phyloP scores from a whole-genome alignment of 495 filamentous ascomycete genomes.

The Hyaloscypha bicolor region DNA sequence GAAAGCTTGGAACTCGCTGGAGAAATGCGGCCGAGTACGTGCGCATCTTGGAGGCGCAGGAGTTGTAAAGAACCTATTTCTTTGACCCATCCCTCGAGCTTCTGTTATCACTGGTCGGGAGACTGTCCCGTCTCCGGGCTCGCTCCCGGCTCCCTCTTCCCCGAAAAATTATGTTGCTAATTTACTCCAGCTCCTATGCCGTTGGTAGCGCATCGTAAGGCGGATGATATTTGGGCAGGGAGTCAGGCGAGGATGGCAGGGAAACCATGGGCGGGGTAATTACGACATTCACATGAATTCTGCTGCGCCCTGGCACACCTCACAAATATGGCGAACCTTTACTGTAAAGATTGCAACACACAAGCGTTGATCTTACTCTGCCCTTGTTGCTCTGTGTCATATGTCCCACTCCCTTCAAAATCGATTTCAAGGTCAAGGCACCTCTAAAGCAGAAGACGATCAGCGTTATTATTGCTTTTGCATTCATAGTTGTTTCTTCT shows the following conservation, averaged over 20 bases:
- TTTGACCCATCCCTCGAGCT: too few relatives aligned
- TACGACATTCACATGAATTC: neutral
- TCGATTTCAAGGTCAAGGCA: neutral
- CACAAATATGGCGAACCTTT: too few relatives aligned
- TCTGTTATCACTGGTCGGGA: too few relatives aligned
- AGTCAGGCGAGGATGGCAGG: neutral
- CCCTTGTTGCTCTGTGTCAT: too few relatives aligned
- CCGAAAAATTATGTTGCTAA: too few relatives aligned
- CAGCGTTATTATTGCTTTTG: neutral
- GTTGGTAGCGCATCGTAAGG: constrained; percentile 17
- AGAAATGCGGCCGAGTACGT: constrained; percentile 38
- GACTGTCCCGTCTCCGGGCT: too few relatives aligned
- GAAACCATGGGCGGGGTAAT: neutral
- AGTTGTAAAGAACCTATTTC: constrained; percentile 16
- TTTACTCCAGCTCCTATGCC: constrained; percentile 20
- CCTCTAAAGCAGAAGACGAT: neutral
- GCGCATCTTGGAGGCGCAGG: constrained; percentile 35
- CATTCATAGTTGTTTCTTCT: neutral
- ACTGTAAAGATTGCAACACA: neutral
- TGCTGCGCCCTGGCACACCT: neutral
- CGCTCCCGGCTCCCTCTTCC: too few relatives aligned
- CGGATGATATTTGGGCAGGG: neutral
- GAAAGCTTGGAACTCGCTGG: constrained; percentile 36
- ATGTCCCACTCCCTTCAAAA: neutral
- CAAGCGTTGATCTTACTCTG: neutral